Conservation (phyloP, 495 filamentous ascomycete genomes). For the Podospora didyma region DNA sequence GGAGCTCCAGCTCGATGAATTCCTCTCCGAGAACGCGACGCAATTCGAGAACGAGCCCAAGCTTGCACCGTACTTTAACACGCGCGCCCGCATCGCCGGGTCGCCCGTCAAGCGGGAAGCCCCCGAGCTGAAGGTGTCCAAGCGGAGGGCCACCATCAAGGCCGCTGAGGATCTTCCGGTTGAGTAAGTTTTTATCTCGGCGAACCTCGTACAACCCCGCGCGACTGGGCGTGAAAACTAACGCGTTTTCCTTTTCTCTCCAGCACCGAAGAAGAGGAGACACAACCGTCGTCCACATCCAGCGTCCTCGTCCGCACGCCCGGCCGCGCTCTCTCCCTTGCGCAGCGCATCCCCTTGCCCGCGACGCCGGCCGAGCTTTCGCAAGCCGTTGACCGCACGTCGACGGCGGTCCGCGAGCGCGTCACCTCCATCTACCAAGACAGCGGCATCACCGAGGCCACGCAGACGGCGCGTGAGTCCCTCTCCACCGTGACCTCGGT, state of each 20-base stretch:
- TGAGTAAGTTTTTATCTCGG: constrained; percentile 34
- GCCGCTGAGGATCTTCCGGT: constrained; percentile 41
- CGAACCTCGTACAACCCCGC: no score
- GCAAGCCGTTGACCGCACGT: constrained; percentile 74
- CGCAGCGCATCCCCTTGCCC: constrained; percentile 60
- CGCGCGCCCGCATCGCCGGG: constrained; percentile 45
- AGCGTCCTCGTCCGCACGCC: constrained; percentile 55
- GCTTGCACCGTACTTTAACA: constrained; percentile 74
- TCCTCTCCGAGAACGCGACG: constrained; percentile 62
- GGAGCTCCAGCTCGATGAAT: constrained; percentile 67
- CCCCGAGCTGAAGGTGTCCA: constrained; percentile 38
- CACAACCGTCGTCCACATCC: constrained; percentile 24
- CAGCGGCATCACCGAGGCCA: constrained; percentile 48
- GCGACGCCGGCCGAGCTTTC: constrained; percentile 81
- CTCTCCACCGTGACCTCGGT: constrained; percentile 65
- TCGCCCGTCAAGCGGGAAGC: constrained; percentile 77
- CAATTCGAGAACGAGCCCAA: constrained; percentile 57
- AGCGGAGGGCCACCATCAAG: constrained; percentile 41
- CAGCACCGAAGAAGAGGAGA: no score
- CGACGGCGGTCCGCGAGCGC: constrained; percentile 56
- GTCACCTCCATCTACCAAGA: constrained; percentile 45
- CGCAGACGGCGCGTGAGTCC: constrained; percentile 60
- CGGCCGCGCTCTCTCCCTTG: constrained; percentile 47
- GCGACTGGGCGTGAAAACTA: no score
- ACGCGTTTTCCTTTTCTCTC: constrained; percentile 1